phyloP scores from a whole-genome alignment of 2,329 filamentous ascomycete genomes.

The Ascomycota sp. region DNA sequence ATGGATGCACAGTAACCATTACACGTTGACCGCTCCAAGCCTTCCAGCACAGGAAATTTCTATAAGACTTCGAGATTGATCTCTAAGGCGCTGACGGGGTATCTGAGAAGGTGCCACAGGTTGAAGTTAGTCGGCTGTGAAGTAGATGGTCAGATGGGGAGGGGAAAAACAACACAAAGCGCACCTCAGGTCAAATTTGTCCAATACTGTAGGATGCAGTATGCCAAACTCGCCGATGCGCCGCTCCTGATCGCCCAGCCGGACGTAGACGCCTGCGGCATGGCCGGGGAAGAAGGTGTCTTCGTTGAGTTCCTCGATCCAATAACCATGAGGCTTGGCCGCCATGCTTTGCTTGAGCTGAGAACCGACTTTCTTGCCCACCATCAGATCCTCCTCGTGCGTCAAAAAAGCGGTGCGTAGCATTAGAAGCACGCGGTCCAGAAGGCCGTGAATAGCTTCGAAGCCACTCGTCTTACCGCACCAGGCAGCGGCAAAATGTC shows the following conservation, averaged over 20 bases:
- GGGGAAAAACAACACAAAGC: constrained; percentile 1
- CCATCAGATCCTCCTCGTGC: constrained; percentile 43
- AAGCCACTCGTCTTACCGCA: constrained; percentile 91
- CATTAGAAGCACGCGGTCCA: constrained; percentile 88
- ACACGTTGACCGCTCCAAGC: too few relatives aligned
- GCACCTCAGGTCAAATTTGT: constrained; percentile 76
- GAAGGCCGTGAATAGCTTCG: constrained; percentile 81
- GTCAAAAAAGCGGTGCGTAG: constrained; percentile 65
- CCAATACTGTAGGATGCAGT: constrained; percentile 76
- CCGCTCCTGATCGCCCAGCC: constrained; percentile 50
- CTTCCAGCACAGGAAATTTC: neutral
- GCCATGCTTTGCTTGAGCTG: constrained; percentile 32
- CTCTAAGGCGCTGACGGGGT: constrained; percentile 85
- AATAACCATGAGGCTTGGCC: constrained; percentile 55
- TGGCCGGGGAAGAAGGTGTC: constrained; percentile 83
- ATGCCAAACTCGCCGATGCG: constrained; percentile 85
- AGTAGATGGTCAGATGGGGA: neutral
- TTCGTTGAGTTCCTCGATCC: constrained; percentile 84
- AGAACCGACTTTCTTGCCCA: constrained; percentile 27
- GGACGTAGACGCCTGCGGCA: constrained; percentile 65
- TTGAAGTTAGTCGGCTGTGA: neutral
- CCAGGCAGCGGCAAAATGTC: constrained; percentile 89
- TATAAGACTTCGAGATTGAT: constrained; percentile 82
- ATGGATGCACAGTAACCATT: too few relatives aligned
- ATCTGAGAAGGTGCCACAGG: constrained; percentile 24